Percentiles rank a stretch among this genome's conserved stretches.
Evolutionary conservation across 169 alveolate genomes (phyloP).

Genomic region (Cyclospora cayetanensis): DNA sequence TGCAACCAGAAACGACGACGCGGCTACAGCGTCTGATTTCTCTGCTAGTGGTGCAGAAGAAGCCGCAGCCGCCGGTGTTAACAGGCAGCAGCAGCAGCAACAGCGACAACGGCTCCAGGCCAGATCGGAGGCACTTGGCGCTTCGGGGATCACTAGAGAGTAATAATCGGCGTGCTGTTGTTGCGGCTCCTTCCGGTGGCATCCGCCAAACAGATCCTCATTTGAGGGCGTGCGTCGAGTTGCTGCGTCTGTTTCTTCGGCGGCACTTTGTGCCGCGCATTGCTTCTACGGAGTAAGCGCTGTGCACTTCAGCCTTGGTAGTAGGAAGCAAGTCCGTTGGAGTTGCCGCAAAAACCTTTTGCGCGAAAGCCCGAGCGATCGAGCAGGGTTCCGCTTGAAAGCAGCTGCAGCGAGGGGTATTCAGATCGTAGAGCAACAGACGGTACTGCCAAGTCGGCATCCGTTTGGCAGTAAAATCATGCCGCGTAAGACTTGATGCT

Average conservation of each 20-base stretch:
- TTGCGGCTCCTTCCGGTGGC: not conserved
- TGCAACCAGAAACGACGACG: not conserved
- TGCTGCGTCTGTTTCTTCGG: conserved; percentile 21
- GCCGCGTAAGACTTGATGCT: not conserved
- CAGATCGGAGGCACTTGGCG: not conserved
- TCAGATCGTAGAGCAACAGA: not conserved
- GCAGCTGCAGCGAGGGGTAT: not conserved
- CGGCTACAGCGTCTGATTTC: not conserved
- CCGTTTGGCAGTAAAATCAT: not conserved
- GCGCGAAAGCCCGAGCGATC: not conserved
- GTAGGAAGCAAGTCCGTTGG: not conserved
- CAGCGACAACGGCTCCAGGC: too few relatives aligned
- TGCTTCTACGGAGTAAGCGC: not conserved
- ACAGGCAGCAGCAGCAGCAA: not conserved
- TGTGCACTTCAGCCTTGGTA: not conserved
- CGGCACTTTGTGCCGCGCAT: not conserved
- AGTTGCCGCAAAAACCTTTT: not conserved
- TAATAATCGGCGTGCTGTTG: not conserved
- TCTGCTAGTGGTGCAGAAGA: not conserved
- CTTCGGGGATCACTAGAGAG: not conserved
- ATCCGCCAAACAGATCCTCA: not conserved
- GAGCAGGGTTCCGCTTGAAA: too few relatives aligned
- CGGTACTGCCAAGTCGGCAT: not conserved
- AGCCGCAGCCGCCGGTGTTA: not conserved
- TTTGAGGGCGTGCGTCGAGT: not conserved